Base-by-base conservation (phyloP, 2,329 filamentous ascomycete species). In the Purpureocillium takamizusanense region DNA sequence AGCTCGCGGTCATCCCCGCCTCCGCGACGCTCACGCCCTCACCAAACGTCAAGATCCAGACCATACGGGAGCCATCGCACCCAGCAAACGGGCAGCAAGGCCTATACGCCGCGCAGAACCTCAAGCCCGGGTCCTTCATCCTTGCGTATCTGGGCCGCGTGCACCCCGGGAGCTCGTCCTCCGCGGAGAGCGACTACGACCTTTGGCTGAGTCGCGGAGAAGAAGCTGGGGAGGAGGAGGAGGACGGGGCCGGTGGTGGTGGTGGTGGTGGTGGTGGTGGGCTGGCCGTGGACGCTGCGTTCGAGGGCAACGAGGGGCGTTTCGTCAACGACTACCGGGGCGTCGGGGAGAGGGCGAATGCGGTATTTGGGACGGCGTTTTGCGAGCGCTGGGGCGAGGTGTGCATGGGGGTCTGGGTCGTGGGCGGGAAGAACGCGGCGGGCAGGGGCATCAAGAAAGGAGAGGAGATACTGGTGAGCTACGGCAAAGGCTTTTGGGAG, bases 261-360 rank as follows among this genome's bases (percentile, higher is more conserved):
- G 21, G 10, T 10, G 21, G 21, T n/a, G n/a, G n/a, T 13, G 60
- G 21, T 5, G 21, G 21, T 10, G 21, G 10, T 10, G 21, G 21
- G 13, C 60, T 79, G 1, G 77, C 77, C 3, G 71, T 83, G 4
- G 79, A 83, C 49, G 79, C 78, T 4, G 69, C 64, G 13, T 53
- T 52, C 29, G 58, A 57, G 38, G 78, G 78, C 10, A 83, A 81
- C 49, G 79, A 83, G 59, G 78, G 73, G 2, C 63, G 79, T 9
- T 83, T 80, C 47, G 68, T 81, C 33, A 83, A 83, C 51, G 79
- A 83, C 56, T 83, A 77, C 48, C 65, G 79, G 7, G 77, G 78
- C 4, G 66, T 82, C 2, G 60, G 61, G 11, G 62, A 59, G 35
- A 57, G 66, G 41, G 63, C 74, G 1, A 78, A 78, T 43, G 73